Percentiles rank a stretch among this genome's conserved stretches.
Evolutionary conservation across 2,329 filamentous ascomycete species (phyloP).

Genomic region (Tolypocladium ophioglossoides): DNA sequence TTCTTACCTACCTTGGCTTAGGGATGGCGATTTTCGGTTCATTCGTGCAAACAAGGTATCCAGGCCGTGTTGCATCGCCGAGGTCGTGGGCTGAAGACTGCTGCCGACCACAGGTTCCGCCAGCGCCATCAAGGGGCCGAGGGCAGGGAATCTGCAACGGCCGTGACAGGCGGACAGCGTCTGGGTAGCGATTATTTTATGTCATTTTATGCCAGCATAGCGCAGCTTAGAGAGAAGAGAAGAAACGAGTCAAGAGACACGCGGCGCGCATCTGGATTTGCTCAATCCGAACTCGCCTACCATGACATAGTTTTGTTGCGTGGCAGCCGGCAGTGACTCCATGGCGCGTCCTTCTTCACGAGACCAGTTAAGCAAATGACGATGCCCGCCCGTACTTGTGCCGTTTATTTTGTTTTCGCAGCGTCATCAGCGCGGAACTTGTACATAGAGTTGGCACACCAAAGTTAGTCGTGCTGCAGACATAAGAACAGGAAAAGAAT

Average conservation of each 20-base stretch:
- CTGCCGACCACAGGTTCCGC: background rate
- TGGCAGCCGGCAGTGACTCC: background rate
- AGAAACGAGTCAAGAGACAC: background rate
- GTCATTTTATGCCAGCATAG: constrained; percentile 9
- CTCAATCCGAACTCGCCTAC: background rate
- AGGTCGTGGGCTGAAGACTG: background rate
- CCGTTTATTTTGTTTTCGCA: background rate
- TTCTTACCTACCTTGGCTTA: background rate
- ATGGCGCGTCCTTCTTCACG: background rate
- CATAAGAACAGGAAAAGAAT: background rate
- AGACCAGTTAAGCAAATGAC: background rate
- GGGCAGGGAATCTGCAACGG: background rate
- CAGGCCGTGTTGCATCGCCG: background rate
- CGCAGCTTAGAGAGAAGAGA: constrained; percentile 8
- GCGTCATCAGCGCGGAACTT: too few species aligned
- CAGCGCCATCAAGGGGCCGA: background rate
- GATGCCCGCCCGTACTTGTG: background rate
- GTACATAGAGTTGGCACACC: background rate
- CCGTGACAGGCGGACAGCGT: background rate
- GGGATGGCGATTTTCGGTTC: background rate
- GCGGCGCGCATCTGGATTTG: background rate
- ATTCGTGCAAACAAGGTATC: background rate
- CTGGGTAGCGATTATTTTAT: constrained; percentile 8
- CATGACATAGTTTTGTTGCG: background rate
- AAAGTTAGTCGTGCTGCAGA: background rate